Percentiles rank a stretch among this genome's conserved stretches.
Conservation (phyloP, 202 grass and related monocot genomes). For the Dendrocalamus latiflorus region DNA sequence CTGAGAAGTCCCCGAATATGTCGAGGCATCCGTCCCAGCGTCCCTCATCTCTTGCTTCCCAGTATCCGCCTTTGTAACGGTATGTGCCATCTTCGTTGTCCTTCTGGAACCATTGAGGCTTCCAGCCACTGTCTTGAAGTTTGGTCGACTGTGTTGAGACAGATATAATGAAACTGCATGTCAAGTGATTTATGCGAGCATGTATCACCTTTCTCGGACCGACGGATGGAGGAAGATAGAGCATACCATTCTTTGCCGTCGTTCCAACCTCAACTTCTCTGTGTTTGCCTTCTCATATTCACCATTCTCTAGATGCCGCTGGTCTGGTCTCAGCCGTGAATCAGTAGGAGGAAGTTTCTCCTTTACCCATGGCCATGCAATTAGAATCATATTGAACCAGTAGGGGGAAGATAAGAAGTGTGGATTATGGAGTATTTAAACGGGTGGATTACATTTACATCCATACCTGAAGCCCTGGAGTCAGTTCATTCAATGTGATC, state of each 20-base stretch:
- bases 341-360: no score
- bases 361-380: no score
- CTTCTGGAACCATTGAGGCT: conserved; percentile 52
- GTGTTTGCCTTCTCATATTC: conserved; percentile 84
- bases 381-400: no score
- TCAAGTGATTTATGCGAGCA: not conserved
- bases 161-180: no score
- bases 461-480: no score
- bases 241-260: conserved; percentile 75
- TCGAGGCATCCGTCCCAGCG: conserved; percentile 51
- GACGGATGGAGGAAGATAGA: not conserved
- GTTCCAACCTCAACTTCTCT: conserved; percentile 78
- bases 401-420: no score
- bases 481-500: no score
- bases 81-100: conserved; percentile 28
- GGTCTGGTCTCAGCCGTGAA: no score
- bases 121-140: conserved; percentile 70
- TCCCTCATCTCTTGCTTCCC: conserved; percentile 62
- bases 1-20: conserved; percentile 61
- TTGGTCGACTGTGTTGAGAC: conserved; percentile 46
- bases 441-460: no score
- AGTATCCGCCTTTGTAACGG: conserved; percentile 59
- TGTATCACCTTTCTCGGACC: not conserved
- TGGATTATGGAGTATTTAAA: no score
- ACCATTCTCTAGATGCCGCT: conserved; percentile 80